Conservation (phyloP, 139 green algal genomes). For the Chlorella ohadii region DNA sequence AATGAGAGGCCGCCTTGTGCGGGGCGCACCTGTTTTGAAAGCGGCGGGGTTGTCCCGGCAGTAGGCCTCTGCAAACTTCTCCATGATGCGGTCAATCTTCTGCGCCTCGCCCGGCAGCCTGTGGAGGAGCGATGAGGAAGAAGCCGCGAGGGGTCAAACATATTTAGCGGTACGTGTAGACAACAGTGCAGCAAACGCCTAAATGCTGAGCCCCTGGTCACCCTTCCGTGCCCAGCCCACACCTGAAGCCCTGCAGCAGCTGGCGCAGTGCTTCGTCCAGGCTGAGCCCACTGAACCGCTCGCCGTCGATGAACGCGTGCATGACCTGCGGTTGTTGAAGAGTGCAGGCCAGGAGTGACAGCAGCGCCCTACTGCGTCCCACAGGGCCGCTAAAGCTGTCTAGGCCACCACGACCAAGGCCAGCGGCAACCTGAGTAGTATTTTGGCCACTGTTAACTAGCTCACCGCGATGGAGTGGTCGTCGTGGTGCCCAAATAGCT, state of each 20-base stretch:
- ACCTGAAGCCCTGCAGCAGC: slow-evolving; percentile 78
- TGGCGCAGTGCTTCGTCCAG: slow-evolving; percentile 80
- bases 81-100: slow-evolving; percentile 99
- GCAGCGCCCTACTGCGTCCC: too few relatives aligned
- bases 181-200: too few relatives aligned
- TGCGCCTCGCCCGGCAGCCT: slow-evolving; percentile 95
- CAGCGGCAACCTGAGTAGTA: too few relatives aligned
- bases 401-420: too few relatives aligned
- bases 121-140: neutral
- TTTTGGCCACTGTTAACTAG: too few relatives aligned
- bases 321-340: slow-evolving; percentile 61
- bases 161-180: too few relatives aligned
- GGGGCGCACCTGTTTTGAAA: slow-evolving; percentile 58
- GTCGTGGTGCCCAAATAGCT: slow-evolving; percentile 87
- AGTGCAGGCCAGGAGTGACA: neutral
- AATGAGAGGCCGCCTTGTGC: too few relatives aligned
- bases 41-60: slow-evolving; percentile 72
- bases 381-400: too few relatives aligned
- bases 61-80: slow-evolving; percentile 92
- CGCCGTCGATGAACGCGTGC: slow-evolving; percentile 80
- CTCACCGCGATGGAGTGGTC: slow-evolving; percentile 42
- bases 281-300: slow-evolving; percentile 55
- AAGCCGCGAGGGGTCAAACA: too few relatives aligned
- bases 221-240: too few relatives aligned
- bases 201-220: too few relatives aligned